Percentiles rank a stretch among this genome's conserved stretches.
These are phyloP conservation scores for Stromatinia cepivora DNA, from an alignment of 2,329 filamentous ascomycete species.

Conservation along the genomic window DNA sequence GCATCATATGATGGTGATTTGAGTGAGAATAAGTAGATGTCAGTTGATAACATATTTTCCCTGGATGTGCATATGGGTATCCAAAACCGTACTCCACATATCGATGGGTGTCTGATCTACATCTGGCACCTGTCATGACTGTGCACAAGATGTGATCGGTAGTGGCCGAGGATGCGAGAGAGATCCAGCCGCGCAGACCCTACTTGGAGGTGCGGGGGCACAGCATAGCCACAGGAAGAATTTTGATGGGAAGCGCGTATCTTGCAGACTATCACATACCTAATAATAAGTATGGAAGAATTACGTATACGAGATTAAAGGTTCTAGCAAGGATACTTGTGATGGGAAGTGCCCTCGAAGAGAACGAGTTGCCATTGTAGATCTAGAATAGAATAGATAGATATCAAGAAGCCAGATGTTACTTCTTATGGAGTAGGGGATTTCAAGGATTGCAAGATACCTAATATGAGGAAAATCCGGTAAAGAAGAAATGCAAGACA, in stretches of 20 bases:
- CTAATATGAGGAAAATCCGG: not conserved
- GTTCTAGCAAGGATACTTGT: not conserved
- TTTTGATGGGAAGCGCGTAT: not conserved
- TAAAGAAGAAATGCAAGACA: not conserved
- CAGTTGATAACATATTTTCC: not conserved
- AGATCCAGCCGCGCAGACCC: slow-evolving; percentile 6
- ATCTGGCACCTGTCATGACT: slow-evolving; percentile 1
- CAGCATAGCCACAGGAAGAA: slow-evolving; percentile 7
- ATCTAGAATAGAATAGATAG: not conserved
- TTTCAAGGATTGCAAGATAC: not conserved
- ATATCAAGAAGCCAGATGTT: not conserved
- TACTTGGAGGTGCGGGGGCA: not conserved
- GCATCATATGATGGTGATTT: not conserved
- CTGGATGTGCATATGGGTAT: not conserved
- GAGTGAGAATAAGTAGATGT: not conserved
- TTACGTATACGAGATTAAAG: not conserved
- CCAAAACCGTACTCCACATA: not conserved
- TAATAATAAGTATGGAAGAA: not conserved
- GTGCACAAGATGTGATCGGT: not conserved
- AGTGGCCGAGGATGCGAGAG: slow-evolving; percentile 2
- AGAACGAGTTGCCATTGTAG: not conserved
- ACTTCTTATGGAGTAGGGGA: not conserved
- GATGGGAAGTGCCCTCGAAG: not conserved
- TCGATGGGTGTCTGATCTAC: slow-evolving; percentile 3
- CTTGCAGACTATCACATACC: not conserved